Evolutionary conservation across 805 yeast genomes (phyloP), one percentile per base, ranked within the genome.

Genomic region (Starmera amethionina): DNA sequence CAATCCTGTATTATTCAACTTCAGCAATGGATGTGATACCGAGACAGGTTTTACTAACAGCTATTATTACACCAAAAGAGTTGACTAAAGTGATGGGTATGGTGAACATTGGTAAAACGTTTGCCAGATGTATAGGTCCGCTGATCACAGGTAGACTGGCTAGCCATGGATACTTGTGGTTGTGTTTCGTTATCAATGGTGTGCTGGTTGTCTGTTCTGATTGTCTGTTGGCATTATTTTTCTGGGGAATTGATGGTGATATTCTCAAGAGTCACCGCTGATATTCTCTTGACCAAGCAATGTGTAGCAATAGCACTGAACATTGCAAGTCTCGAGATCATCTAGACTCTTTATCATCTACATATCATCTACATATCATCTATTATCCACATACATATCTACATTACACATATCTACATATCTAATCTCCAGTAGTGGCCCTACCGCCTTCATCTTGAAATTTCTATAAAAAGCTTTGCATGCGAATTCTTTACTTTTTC

Each of bases 1-100:
- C 82, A 30, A 47, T 79, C 16, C 55, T 73, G 22, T 76, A 84
- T 46, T 78, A 77, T 43, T 62, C 79, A 3, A 75, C 86, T 1
- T 68, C 79, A 2, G 76, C 89, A 2, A 86, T 88, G 89, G 97
- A 88, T 56, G 95, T 87, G 27, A 93, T 87, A 3, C 96, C 96
- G 7, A 73, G 97, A 39, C 96, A 87, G 60, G 75, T 87, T 8
- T 65, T 88, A 33, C 60, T 88, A 38, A 79, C 94, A 0, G 70
- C 83, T 3, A 64, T 86, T 16, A 76, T 88, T 32, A 68, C 70
- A 13, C 70, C 72, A 11, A 59, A 66, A 10, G 93, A 85, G 37
- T 63, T 89, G 37, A 78, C 95, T 3, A 73, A 69, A 49, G 88
- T 82, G 1, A 71, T 88, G 77, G 96, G 96, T 2, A 66, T 83